Evolutionary conservation across 352 stramenopile genomes (phyloP).

Genomic region (Albugo laibachii): DNA sequence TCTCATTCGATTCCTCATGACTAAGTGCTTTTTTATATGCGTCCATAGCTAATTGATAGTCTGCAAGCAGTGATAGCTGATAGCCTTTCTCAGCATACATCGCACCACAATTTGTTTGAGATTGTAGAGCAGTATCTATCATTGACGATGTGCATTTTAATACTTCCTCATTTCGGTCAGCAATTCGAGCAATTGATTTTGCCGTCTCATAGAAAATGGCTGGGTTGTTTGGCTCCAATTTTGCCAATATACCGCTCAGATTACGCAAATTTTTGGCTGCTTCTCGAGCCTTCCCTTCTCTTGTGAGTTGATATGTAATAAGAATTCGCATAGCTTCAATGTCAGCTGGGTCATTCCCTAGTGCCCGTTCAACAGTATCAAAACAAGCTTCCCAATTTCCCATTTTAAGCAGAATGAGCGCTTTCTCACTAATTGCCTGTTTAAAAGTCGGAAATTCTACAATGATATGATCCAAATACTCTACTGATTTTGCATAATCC

Average conservation of each 20-base stretch:
- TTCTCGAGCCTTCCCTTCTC: slow-evolving; percentile 31
- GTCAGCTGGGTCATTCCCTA: slow-evolving; percentile 40
- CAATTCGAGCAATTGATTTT: slow-evolving; percentile 35
- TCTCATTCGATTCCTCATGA: slow-evolving; percentile 73
- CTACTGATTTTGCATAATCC: slow-evolving; percentile 32
- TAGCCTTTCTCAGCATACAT: slow-evolving; percentile 65
- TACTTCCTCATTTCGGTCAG: slow-evolving; percentile 40
- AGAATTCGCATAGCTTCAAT: slow-evolving; percentile 51
- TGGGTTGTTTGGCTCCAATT: slow-evolving; percentile 44
- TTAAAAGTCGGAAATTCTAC: slow-evolving; percentile 71
- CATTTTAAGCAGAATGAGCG: slow-evolving; percentile 64
- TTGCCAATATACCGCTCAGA: slow-evolving; percentile 41
- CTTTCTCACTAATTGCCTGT: slow-evolving; percentile 64
- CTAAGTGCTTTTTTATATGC: slow-evolving; percentile 74
- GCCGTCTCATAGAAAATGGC: slow-evolving; percentile 43
- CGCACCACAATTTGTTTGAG: slow-evolving; percentile 33
- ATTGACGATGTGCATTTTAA: slow-evolving; percentile 46
- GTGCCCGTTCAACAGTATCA: slow-evolving; percentile 48
- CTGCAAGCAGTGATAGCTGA: slow-evolving; percentile 41
- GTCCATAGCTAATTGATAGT: slow-evolving; percentile 63
- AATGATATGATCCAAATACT: slow-evolving; percentile 52
- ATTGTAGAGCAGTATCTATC: slow-evolving; percentile 42
- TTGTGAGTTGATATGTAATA: slow-evolving; percentile 43
- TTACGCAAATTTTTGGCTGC: slow-evolving; percentile 33
- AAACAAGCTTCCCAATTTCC: slow-evolving; percentile 70